phyloP scores from a whole-genome alignment of 1,139 yeast genomes.

The Cylindricascospora bacillispora region DNA sequence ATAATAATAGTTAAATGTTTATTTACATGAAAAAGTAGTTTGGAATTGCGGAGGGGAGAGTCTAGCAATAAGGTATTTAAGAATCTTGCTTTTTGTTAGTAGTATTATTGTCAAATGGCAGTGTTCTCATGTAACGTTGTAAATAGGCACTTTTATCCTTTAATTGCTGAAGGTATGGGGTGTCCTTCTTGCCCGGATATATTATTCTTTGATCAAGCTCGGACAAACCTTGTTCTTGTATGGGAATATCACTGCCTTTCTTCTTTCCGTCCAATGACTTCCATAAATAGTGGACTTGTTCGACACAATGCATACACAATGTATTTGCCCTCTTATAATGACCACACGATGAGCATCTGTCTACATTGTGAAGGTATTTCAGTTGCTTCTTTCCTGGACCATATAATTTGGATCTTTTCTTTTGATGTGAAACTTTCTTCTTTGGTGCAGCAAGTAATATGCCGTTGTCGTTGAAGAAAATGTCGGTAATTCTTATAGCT shows the following conservation, averaged over 20 bases:
- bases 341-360: slow-evolving; percentile 94
- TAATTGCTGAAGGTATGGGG: slow-evolving; percentile 36
- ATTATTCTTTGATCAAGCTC: slow-evolving; percentile 51
- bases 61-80: too few relatives aligned
- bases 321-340: slow-evolving; percentile 81
- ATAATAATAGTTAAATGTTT: too few relatives aligned
- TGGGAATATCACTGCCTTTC: slow-evolving; percentile 14
- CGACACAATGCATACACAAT: slow-evolving; percentile 86
- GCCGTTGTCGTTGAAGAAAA: slow-evolving; percentile 44
- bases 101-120: too few relatives aligned
- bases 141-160: slow-evolving; percentile 53
- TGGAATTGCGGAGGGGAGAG: too few relatives aligned
- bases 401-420: slow-evolving; percentile 70
- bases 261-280: slow-evolving; percentile 24
- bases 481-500: too few relatives aligned
- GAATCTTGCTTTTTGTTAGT: too few relatives aligned
- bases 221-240: slow-evolving; percentile 38
- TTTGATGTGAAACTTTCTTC: slow-evolving; percentile 78
- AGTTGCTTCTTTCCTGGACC: slow-evolving; percentile 77
- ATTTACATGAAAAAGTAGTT: too few relatives aligned
- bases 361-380: slow-evolving; percentile 60
- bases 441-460: slow-evolving; percentile 82
- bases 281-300: slow-evolving; percentile 66
- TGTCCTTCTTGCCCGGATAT: slow-evolving; percentile 63
- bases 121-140: slow-evolving; percentile 44